Conservation (phyloP, 1,139 yeast species). For the Candida tropicalis region DNA sequence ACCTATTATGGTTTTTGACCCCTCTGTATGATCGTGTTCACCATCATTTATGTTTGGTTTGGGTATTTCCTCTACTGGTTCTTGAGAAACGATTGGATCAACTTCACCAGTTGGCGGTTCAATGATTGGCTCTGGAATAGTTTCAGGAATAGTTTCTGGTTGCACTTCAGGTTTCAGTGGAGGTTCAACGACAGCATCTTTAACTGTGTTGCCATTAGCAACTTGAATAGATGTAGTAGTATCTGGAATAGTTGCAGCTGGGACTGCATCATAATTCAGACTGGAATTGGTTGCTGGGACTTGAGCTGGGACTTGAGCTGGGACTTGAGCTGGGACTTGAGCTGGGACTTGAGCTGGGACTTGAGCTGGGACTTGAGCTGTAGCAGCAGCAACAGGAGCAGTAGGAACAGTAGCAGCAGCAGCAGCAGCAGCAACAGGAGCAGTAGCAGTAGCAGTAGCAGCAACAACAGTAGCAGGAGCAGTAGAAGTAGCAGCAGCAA, state of each 20-base stretch:
- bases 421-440: background rate
- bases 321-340: too few species aligned
- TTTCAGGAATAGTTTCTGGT: too few species aligned
- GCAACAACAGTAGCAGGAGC: background rate
- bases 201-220: too few species aligned
- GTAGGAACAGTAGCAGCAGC: background rate
- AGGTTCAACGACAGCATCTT: background rate
- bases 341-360: background rate
- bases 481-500: background rate
- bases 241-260: background rate
- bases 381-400: background rate
- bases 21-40: background rate
- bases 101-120: too few species aligned
- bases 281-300: too few species aligned
- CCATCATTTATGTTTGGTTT: background rate
- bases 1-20: background rate
- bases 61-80: background rate
- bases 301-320: too few species aligned
- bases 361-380: background rate
- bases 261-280: too few species aligned
- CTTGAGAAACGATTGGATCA: background rate
- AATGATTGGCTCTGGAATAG: too few species aligned
- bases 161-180: background rate
- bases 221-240: too few species aligned
- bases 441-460: background rate